Percentiles rank a stretch among this genome's conserved stretches.
These are phyloP conservation scores for Solanum pinnatisectum DNA, from an alignment of 257 asterid genomes.

Conservation along the genomic window DNA sequence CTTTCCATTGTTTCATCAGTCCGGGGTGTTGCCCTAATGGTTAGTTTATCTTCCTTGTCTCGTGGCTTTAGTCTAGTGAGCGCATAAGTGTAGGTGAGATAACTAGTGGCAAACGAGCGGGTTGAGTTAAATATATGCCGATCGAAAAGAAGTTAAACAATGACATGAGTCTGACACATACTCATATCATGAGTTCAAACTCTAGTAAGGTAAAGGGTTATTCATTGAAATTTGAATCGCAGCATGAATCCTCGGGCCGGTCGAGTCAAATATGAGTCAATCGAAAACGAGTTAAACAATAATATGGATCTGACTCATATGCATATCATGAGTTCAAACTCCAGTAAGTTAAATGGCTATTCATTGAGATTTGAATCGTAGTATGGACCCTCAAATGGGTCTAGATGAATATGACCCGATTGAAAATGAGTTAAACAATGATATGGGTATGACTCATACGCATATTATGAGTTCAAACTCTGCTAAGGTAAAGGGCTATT, in stretches of 20 bases:
- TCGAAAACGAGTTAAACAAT: background rate
- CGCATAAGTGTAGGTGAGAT: background rate
- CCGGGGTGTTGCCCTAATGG: background rate
- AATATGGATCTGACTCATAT: background rate
- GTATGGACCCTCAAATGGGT: background rate
- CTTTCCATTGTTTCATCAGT: background rate
- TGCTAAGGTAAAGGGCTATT: background rate
- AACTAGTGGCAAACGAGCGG: no score
- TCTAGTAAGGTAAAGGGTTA: background rate
- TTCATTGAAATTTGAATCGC: background rate
- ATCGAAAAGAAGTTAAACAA: background rate
- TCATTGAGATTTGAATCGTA: background rate
- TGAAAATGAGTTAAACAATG: background rate
- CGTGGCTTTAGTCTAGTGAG: background rate
- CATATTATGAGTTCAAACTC: background rate
- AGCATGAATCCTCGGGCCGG: background rate
- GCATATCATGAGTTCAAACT: background rate
- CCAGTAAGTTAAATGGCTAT: background rate
- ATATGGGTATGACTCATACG: background rate
- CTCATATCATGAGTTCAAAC: background rate
- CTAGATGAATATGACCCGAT: background rate
- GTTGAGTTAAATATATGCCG: rapidly evolving
- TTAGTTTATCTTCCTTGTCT: background rate
- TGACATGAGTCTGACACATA: no score
- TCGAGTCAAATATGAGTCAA: background rate